phyloP scores from a whole-genome alignment of 2,329 filamentous ascomycete species.

The Ustilaginoidea virens region DNA sequence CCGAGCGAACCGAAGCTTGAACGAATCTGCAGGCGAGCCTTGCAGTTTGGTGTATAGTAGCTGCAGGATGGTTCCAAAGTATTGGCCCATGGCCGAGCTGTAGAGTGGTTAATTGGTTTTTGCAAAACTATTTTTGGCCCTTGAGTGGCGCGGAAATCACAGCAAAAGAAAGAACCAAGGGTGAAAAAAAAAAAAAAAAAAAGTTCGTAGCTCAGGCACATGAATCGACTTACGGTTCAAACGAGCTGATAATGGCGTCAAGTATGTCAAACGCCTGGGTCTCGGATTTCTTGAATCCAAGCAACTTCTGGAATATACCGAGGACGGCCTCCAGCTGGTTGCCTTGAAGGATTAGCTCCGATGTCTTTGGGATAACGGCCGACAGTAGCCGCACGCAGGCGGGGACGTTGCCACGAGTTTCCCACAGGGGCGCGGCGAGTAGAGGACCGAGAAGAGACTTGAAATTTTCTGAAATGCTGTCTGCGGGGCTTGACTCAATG shows the following conservation, averaged over 20 bases:
- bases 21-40: conserved; percentile 54
- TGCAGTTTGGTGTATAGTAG: conserved; percentile 69
- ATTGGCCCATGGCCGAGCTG: conserved; percentile 52
- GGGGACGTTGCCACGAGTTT: conserved; percentile 82
- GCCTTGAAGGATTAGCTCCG: conserved; percentile 55
- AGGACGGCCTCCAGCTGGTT: conserved; percentile 78
- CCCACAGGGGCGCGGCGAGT: conserved; percentile 73
- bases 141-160: no score
- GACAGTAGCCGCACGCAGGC: conserved; percentile 74
- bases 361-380: conserved; percentile 67
- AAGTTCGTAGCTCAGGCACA: background rate
- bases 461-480: conserved; percentile 68
- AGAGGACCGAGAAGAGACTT: conserved; percentile 64
- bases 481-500: conserved; percentile 69
- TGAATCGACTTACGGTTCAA: conserved; percentile 47
- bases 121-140: no score
- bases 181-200: background rate
- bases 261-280: conserved; percentile 78
- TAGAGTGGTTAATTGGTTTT: no score
- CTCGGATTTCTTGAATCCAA: conserved; percentile 72
- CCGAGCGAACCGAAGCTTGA: conserved; percentile 75
- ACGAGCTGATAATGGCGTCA: conserved; percentile 59
- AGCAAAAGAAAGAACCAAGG: no score
- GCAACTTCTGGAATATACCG: conserved; percentile 89
- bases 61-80: conserved; percentile 65